Evolutionary conservation across 2,329 filamentous ascomycete genomes (phyloP).

Genomic region (Penicillium sp.): DNA sequence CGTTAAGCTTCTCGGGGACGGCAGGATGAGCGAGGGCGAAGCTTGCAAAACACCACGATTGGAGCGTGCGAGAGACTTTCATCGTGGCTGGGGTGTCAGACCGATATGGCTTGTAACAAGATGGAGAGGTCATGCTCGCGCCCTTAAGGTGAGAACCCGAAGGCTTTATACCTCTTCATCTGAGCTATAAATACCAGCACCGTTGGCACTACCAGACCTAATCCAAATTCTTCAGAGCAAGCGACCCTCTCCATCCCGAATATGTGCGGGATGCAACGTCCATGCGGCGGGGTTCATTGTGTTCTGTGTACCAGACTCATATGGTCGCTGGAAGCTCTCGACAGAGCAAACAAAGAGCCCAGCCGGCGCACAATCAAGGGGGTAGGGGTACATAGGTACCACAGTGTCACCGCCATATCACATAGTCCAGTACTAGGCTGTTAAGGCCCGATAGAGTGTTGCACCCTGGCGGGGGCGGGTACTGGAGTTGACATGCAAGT

Average conservation of each 20-base stretch:
- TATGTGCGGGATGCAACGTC: constrained; percentile 7
- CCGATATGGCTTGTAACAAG: not conserved
- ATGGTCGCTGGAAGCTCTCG: not conserved
- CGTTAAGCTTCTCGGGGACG: not conserved
- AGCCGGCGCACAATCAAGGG: constrained; percentile 5
- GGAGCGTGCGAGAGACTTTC: too few species aligned
- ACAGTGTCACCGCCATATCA: not conserved
- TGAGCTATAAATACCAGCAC: not conserved
- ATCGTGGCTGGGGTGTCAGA: too few species aligned
- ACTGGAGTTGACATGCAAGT: not conserved
- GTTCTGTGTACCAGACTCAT: not conserved
- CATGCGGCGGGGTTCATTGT: not conserved
- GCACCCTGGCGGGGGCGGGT: not conserved
- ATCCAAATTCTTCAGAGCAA: not conserved
- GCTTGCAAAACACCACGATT: not conserved
- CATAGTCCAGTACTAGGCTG: not conserved
- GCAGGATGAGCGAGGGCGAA: constrained; percentile 11
- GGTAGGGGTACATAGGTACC: not conserved
- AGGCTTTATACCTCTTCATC: not conserved
- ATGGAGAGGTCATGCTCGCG: too few species aligned
- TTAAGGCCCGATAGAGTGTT: constrained; percentile 7
- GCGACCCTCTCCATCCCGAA: not conserved
- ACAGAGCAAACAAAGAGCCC: not conserved
- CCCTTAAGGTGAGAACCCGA: not conserved
- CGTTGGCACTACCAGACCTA: not conserved